Percentiles rank a stretch among this genome's conserved stretches.
Conservation (phyloP, 176 grass and related monocot genomes). For the Carex pumila region DNA sequence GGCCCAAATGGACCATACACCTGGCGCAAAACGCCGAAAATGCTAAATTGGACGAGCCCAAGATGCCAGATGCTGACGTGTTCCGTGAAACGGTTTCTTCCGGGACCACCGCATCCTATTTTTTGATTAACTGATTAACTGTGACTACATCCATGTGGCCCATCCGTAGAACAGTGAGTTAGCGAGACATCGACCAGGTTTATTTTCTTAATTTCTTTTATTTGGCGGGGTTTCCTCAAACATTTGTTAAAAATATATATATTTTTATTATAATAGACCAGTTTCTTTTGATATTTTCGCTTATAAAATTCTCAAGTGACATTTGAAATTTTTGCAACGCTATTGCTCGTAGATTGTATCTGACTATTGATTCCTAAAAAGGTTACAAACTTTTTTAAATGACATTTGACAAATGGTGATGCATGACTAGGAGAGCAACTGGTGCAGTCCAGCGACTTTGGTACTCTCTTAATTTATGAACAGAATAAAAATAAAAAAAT, state of each 20-base stretch:
- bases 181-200: no score
- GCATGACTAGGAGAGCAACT: constrained; percentile 5
- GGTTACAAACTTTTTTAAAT: not conserved
- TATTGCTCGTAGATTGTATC: not conserved
- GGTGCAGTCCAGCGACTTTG: not conserved
- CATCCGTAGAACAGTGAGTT: not conserved
- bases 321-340: not conserved
- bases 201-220: not conserved
- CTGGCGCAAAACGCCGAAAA: constrained; percentile 5
- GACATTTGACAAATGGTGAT: not conserved
- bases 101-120: not conserved
- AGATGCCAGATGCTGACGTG: not conserved
- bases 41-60: not conserved
- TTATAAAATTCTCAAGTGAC: not conserved
- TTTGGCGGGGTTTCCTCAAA: not conserved
- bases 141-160: not conserved
- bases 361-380: not conserved
- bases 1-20: not conserved
- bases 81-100: not conserved
- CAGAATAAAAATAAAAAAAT: not conserved
- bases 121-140: not conserved
- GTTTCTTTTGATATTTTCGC: not conserved
- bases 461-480: not conserved
- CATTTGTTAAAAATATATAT: not conserved
- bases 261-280: not conserved